Base-by-base conservation (phyloP, 1,139 yeast species). In the Yamadazyma diospyri region DNA sequence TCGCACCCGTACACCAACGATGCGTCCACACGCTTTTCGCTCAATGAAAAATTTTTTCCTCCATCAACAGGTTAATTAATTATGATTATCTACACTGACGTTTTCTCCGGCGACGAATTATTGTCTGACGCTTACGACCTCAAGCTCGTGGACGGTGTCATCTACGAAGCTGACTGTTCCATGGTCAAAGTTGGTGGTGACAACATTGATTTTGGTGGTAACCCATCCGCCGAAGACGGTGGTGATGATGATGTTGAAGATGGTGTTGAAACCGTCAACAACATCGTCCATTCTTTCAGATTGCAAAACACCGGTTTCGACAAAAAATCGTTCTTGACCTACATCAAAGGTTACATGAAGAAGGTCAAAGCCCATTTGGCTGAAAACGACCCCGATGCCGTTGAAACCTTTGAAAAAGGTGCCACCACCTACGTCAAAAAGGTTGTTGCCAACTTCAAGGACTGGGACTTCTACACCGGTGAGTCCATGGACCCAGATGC, bases 401-500 rank as follows among this genome's bases (percentile, higher is more conserved):
- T 92, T 55, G 81, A 83, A 59, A 72, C 65, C 49, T 92, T 92
- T 69, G 97, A 89, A 80, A 89, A 89, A 78, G 97, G 97, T 65
- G 98, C 98, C 54, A 76, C 81, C 51, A 71, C 85, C 53, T 89
- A 87, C 78, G 94, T 85, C 70, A 92, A 94, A 85, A 94, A 92
- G 79, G 83, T 92, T 52, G 67, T 92, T 57, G 84, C 81, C 55
- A 82, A 88, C 69, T 92, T 92, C 92, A 82, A 81, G 65, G 98
- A 92, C 79, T 92, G 94, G 94, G 98, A 92, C 63, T 92, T 92
- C 80, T 92, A 71, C 88, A 92, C 96, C 53, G 98, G 98, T 77
- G 97, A 92, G 77, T 84, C 95, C 61, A 94, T 92, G 99, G 96
- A 94, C 81, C 97, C 97, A 66, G 97, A 92, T 69, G 97, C 84